Percentiles rank a stretch among this genome's conserved stretches.
phyloP scores from a whole-genome alignment of 768 basidiomycete genomes.

The Tricholoma furcatifolium region DNA sequence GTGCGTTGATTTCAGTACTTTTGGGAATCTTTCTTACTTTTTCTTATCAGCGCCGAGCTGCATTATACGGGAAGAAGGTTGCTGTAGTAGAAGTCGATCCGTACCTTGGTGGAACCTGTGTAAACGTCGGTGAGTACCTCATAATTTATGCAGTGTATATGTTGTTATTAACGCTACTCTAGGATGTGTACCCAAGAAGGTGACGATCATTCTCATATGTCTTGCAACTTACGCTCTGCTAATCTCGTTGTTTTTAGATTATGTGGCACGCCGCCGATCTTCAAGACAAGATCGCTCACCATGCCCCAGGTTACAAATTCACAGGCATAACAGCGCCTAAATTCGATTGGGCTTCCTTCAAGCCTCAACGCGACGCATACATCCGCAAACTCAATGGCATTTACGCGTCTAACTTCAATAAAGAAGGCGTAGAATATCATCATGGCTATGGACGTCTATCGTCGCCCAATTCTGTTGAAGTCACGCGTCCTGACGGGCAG shows the following conservation, averaged over 20 bases:
- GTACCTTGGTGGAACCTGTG: conserved; percentile 90
- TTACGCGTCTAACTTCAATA: conserved; percentile 86
- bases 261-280: conserved; percentile 98
- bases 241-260: conserved; percentile 48
- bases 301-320: conserved; percentile 72
- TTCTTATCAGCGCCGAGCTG: conserved; percentile 77
- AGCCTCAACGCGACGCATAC: conserved; percentile 94
- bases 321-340: conserved; percentile 54
- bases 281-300: conserved; percentile 79
- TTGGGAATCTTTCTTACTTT: background rate
- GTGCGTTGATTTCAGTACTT: conserved; percentile 41
- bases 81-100: conserved; percentile 81
- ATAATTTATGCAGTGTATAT: background rate
- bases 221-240: background rate
- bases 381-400: conserved; percentile 87
- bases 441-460: conserved; percentile 73
- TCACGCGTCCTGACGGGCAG: conserved; percentile 64
- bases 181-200: conserved; percentile 99
- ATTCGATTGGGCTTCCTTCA: conserved; percentile 91
- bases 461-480: conserved; percentile 68
- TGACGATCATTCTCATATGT: background rate
- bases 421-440: conserved; percentile 87
- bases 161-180: background rate
- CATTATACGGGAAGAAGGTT: conserved; percentile 89
- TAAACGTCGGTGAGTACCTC: conserved; percentile 82